These are phyloP conservation scores for Phialemoniopsis sp. DNA, from an alignment of 2,329 filamentous ascomycete species.

Conservation along the genomic window DNA sequence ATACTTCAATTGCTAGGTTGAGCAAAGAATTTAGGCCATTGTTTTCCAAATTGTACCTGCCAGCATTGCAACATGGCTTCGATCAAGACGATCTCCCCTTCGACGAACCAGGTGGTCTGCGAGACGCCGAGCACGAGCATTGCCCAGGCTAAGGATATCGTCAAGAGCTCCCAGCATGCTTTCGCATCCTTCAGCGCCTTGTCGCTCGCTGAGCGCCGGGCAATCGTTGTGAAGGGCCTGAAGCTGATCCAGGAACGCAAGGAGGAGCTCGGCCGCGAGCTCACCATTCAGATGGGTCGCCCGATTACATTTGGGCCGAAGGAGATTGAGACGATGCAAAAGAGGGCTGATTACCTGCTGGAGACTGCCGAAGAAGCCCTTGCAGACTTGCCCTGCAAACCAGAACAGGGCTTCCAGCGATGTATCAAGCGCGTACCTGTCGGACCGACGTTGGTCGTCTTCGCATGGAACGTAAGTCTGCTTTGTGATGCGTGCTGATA, in stretches of 20 bases:
- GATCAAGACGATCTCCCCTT: conserved; percentile 79
- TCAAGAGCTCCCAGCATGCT: conserved; percentile 66
- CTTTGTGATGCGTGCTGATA: too few relatives aligned
- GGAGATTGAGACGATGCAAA: conserved; percentile 81
- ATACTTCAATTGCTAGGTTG: too few relatives aligned
- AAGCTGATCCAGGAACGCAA: conserved; percentile 65
- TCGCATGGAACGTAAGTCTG: conserved; percentile 85
- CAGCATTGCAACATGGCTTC: too few relatives aligned
- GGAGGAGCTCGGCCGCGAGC: conserved; percentile 76
- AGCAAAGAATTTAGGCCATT: too few relatives aligned
- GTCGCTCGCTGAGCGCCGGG: conserved; percentile 68
- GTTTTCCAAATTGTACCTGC: too few relatives aligned
- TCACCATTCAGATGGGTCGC: conserved; percentile 93
- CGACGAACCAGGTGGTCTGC: conserved; percentile 79
- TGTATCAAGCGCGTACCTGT: conserved; percentile 87
- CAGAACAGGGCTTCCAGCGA: conserved; percentile 83
- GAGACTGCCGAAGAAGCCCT: conserved; percentile 77
- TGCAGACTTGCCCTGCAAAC: conserved; percentile 75
- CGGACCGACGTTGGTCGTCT: conserved; percentile 85
- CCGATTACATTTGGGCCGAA: conserved; percentile 83
- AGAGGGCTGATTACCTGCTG: conserved; percentile 79
- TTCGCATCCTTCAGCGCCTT: conserved; percentile 77
- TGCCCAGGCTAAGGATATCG: conserved; percentile 67
- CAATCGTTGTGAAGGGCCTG: conserved; percentile 77
- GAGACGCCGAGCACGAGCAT: conserved; percentile 71